phyloP scores from a whole-genome alignment of 2,329 filamentous ascomycete species.

The Plenodomus lindquistii region DNA sequence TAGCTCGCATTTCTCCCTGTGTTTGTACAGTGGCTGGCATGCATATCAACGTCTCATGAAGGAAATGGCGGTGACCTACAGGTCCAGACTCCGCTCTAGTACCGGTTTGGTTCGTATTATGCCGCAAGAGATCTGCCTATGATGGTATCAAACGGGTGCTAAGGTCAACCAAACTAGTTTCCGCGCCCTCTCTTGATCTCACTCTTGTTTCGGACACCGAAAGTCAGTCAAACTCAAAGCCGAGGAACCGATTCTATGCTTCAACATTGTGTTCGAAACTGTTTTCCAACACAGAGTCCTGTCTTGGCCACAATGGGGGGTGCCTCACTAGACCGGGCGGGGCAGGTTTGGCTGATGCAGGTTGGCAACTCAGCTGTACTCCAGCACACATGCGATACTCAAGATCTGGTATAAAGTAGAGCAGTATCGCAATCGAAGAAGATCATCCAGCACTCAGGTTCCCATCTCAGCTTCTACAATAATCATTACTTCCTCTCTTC shows the following conservation, averaged over 20 bases:
- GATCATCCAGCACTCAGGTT: slow-evolving; percentile 40
- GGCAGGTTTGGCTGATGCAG: slow-evolving; percentile 5
- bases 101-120: slow-evolving; percentile 4
- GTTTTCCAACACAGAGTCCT: slow-evolving; percentile 16
- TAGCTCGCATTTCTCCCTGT: slow-evolving; percentile 1
- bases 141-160: slow-evolving; percentile 14
- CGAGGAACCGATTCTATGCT: slow-evolving; percentile 16
- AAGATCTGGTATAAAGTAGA: slow-evolving; percentile 33
- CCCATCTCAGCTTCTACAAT: slow-evolving; percentile 39
- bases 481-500: slow-evolving; percentile 38
- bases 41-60: slow-evolving; percentile 17
- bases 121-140: slow-evolving; percentile 5
- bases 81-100: slow-evolving; percentile 6
- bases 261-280: slow-evolving; percentile 19
- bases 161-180: slow-evolving; percentile 24
- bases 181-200: slow-evolving; percentile 25
- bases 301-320: slow-evolving; percentile 39
- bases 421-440: slow-evolving; percentile 21
- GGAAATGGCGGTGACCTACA: slow-evolving; percentile 6
- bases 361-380: background rate
- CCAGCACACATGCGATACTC: background rate
- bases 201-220: slow-evolving; percentile 27
- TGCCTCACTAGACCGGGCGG: slow-evolving; percentile 21
- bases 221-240: slow-evolving; percentile 10
- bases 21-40: slow-evolving; percentile 3